These are phyloP conservation scores for Leptographium lundbergii DNA, from an alignment of 2,329 filamentous ascomycete species.

Conservation along the genomic window DNA sequence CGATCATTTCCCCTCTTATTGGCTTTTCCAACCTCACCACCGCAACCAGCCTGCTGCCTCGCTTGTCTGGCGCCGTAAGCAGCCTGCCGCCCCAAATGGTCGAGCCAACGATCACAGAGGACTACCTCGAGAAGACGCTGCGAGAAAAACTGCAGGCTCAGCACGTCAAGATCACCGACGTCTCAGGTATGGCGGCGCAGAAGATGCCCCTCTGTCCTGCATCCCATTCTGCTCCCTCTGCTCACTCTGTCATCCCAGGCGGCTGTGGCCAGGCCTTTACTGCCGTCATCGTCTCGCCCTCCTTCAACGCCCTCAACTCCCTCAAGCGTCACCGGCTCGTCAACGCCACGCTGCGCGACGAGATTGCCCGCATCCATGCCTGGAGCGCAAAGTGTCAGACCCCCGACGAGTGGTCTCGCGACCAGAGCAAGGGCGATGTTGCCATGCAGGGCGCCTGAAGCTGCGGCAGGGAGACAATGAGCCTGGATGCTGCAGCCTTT, in stretches of 20 bases:
- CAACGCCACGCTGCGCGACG: constrained; percentile 68
- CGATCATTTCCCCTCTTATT: not conserved
- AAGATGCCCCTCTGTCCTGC: not conserved
- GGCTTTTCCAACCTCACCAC: not conserved
- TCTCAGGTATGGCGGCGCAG: constrained; percentile 56
- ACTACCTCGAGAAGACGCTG: constrained; percentile 56
- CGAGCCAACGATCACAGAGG: constrained; percentile 56
- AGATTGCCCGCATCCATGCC: constrained; percentile 84
- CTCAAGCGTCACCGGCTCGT: constrained; percentile 79
- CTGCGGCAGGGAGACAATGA: constrained; percentile 15
- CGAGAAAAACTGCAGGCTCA: constrained; percentile 56
- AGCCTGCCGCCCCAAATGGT: constrained; percentile 25
- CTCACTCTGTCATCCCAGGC: constrained; percentile 23
- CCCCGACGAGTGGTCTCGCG: constrained; percentile 73
- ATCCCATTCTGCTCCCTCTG: not conserved
- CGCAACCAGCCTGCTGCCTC: not conserved
- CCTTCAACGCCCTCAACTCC: constrained; percentile 59
- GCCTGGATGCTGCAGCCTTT: not conserved
- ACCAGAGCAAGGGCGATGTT: constrained; percentile 33
- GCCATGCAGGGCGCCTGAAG: constrained; percentile 29
- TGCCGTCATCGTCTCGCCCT: constrained; percentile 47
- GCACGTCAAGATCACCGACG: constrained; percentile 80
- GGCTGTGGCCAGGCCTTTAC: constrained; percentile 52
- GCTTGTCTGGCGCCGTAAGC: not conserved
- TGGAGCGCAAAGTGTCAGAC: constrained; percentile 94